Evolutionary conservation across 192 early-diverging fungal genomes (phyloP), one percentile per base, ranked within the genome.

Genomic region (Coemansia erecta): DNA sequence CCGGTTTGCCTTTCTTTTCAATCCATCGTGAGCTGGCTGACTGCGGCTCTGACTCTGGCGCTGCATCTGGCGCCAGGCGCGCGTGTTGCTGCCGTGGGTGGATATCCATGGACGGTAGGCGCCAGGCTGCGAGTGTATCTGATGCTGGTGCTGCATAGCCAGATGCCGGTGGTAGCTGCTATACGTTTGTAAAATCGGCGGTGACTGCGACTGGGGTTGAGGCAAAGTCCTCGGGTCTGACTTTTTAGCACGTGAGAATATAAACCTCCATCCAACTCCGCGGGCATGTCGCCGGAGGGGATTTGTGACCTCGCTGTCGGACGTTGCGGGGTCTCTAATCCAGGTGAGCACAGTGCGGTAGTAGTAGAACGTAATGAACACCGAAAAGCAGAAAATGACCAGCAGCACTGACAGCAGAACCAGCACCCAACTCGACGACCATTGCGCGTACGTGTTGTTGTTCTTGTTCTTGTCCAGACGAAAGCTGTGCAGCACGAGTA

Each of bases 401-500:
- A 72, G 11, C 21, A 78, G 50, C 53, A 78, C 64, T 8, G 75
- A 78, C 4, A 78, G 61, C 49, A 78, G 37, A 13, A 78, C 71
- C 69, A 78, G 64, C 31, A 72, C 69, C 75, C 75, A 78, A 56
- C 75, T 78, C 11, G 68, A 72, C 49, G 75, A 72, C 75, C 75
- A 78, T 50, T 23, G 60, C 58, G 61, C 65, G 39, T 78, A 78
- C 14, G 48, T 62, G 56, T 68, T 78, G 61, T 62, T 55, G 26
- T 31, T 14, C 17, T 43, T 60, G 52, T 68, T 50, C 15, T 58
- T 62, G 31, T 46, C 58, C 15, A 78, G 62, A 21, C 75, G 61
- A 47, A 72, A 71, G 59, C 75, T 78, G 58, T 72, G 58, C n/a
- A 78, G 37, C 3, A 78, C 52, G 21, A 78, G 62, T 40, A 78